Conservation (phyloP, 306 rosid species). For the Prosopis cineraria region DNA sequence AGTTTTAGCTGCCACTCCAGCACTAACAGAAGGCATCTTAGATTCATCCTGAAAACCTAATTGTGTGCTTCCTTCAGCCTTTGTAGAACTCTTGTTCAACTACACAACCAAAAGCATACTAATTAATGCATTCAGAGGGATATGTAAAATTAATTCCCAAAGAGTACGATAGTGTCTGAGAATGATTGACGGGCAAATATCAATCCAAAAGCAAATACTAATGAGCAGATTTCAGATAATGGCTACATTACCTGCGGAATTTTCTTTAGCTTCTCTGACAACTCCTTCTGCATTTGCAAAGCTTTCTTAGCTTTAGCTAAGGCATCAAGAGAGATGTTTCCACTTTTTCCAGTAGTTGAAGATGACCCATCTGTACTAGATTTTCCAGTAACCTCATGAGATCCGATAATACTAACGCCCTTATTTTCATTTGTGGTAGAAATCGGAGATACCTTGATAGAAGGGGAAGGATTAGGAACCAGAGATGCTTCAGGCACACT, state of each 20-base stretch:
- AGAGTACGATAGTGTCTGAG: not conserved
- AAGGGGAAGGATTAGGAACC: conserved; percentile 58
- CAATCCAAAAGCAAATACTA: conserved; percentile 1
- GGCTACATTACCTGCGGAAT: conserved; percentile 61
- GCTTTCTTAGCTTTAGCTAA: conserved; percentile 88
- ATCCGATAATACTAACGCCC: conserved; percentile 98
- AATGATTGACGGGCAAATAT: conserved; percentile 13
- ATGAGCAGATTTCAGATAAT: not conserved
- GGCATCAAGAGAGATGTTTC: conserved; percentile 78
- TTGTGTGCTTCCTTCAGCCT: conserved; percentile 46
- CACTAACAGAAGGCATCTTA: conserved; percentile 36
- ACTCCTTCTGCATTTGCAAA: conserved; percentile 76
- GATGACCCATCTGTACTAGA: conserved; percentile 99
- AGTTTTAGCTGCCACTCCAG: conserved; percentile 42
- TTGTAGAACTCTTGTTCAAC: conserved; percentile 69
- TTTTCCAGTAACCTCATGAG: conserved; percentile 99
- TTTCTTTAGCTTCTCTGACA: conserved; percentile 79
- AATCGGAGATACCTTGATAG: conserved; percentile 96
- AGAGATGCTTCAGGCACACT: conserved; percentile 62
- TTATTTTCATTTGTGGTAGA: conserved; percentile 99
- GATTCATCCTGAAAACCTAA: conserved; percentile 50
- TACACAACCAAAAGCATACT: conserved; percentile 43
- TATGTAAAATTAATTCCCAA: not conserved
- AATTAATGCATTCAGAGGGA: conserved; percentile 37
- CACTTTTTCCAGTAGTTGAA: conserved; percentile 90